phyloP scores from a whole-genome alignment of 306 rosid genomes.

The Pyrus pyrifolia region DNA sequence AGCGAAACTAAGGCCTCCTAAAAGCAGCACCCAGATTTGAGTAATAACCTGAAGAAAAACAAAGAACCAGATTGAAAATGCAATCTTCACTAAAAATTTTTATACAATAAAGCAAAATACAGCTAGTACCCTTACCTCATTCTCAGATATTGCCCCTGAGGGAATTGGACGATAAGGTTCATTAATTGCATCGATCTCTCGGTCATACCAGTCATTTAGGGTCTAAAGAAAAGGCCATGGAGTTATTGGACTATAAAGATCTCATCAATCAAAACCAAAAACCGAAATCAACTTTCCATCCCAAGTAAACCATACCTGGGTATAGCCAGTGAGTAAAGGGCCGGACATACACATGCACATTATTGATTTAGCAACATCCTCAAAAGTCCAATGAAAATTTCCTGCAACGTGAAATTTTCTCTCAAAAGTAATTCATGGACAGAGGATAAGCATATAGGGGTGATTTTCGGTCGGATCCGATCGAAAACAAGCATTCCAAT shows the following conservation, averaged over 20 bases:
- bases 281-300: neutral
- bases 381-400: constrained; percentile 85
- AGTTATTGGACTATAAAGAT: constrained; percentile 12
- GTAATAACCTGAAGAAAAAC: constrained; percentile 61
- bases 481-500: too few species aligned
- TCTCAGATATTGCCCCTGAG: constrained; percentile 90
- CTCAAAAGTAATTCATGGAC: constrained; percentile 9
- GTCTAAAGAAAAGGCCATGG: constrained; percentile 43
- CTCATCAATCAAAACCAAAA: neutral
- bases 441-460: neutral
- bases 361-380: constrained; percentile 82
- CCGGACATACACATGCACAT: constrained; percentile 96
- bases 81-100: neutral
- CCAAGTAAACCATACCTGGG: constrained; percentile 50
- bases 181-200: constrained; percentile 94
- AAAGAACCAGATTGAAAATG: neutral
- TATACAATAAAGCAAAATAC: neutral
- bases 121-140: constrained; percentile 47
- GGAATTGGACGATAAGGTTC: constrained; percentile 99
- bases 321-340: constrained; percentile 88
- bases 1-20: constrained; percentile 79
- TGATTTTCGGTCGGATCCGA: neutral
- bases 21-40: constrained; percentile 90
- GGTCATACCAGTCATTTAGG: constrained; percentile 93
- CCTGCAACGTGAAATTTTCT: constrained; percentile 35